Base-by-base conservation (phyloP, 2,329 filamentous ascomycete genomes). In the Teratosphaeria zuluensis region DNA sequence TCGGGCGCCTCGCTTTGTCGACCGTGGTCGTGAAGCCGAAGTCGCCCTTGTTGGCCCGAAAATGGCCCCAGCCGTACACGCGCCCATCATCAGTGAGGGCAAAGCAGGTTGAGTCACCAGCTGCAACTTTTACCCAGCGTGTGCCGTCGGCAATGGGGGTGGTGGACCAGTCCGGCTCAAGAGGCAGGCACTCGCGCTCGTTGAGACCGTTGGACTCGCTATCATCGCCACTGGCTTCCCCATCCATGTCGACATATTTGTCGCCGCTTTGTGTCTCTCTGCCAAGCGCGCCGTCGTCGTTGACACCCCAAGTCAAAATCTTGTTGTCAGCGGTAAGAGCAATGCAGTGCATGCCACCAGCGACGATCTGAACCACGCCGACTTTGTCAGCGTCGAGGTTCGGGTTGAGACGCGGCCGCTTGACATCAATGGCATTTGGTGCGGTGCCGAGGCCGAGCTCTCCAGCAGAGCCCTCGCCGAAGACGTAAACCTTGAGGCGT, bases 291-390 rank as follows among this genome's bases (percentile, higher is more conserved):
- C 88, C 87, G 68, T 90, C 85, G 69, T 95, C 90, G 70, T 94
- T 94, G 65, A 94, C 89, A 56, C 90, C 90, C 90, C 90, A 95
- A 30, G 88, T 90, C 56, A 90, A 76, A 65, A 95, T 88, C 75
- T 85, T 86, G 77, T 91, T 90, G 72, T 92, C 87, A 64, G 85
- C 81, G 54, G 89, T 92, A 55, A 94, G 76, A 3, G 86, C 89
- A 62, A 88, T 78, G 55, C 81, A 84, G 74, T 95, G 90, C 89
- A 94, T 92, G 59, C 89, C 89, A 61, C 90, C 90, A 60, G 86
- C 84, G 54, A 87, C 85, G 58, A 95, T 74, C 72, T 89, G 84
- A 1, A 92, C 88, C 46, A 94, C 84, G 54, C 84, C 82, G 57
- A 85, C 80, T 46, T 76, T 76, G 61, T 80, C 77, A 2, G 80